Base-by-base conservation (phyloP, 169 alveolate species). In the Eimeria necatrix region DNA sequence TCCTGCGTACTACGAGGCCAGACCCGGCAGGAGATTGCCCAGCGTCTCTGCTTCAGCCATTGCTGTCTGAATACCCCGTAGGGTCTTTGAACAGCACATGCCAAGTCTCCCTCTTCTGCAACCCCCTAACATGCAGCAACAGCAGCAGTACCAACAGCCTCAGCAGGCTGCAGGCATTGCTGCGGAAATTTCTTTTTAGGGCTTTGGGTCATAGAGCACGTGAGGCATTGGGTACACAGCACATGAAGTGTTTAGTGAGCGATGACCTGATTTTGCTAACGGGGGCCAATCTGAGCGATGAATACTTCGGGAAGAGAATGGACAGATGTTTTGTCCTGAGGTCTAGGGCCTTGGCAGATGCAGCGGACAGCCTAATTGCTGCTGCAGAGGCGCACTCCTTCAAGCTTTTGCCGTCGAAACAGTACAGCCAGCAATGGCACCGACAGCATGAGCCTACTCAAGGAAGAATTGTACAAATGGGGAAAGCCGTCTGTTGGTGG, bases 181-280 rank as follows among this genome's bases (percentile, higher is more conserved):
- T 88, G 70, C 93, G 49, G 26, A 49, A 64, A 48, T 20, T 51
- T 4, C 74, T 71, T 51, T 14, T 20, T n/a, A 26, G 56, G 22
- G 3, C 8, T 85, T 76, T 93, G 46, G 90, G 71, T 12, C 88
- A 81, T 59, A 70, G 95, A 18, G 68, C 32, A 56, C 86, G 71
- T 46, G 95, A 93, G 52, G 93, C 73, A 1, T 14, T 93, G 64
- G 95, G 95, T 8, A 90, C 86, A 46, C 95, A 93, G 78, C 95
- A 93, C 87, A 93, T 93, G 95, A 93, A 93, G 88, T 61, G 76
- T 26, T 26, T 93, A 10, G 93, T 93, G 16, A 81, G 61, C 32
- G 95, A 93, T 64, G 93, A 93, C 52, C 24, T 90, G 26, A 73
- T 93, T 24, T 78, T 93, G 59, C 81, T 93, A 24, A 93, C 95